Base-by-base conservation (phyloP, 2,329 filamentous ascomycete species). In the Trichophyton simii region DNA sequence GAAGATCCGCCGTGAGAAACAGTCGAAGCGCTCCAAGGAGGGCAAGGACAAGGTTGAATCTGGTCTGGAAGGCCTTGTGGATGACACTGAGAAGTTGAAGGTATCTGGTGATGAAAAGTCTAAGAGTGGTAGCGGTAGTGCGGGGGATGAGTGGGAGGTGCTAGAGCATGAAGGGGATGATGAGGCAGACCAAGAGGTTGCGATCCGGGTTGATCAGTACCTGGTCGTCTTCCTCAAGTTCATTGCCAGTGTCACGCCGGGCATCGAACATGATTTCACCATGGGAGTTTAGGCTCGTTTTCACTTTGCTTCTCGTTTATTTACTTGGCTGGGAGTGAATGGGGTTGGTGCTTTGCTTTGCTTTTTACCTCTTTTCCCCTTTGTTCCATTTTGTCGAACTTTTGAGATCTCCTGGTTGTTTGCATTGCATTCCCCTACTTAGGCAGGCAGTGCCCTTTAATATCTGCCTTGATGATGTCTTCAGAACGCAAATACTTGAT, bases 231-330 rank as follows among this genome's bases (percentile, higher is more conserved):
- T 80, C 67, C 67, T 80, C 63, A 80, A 80, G 81, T 89, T 89
- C 74, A 89, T 89, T 79, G 86, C 87, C 38, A 94, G 87, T 68
- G 94, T 99, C 52, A 97, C 92, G 15, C 94, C 94, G 4, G 91
- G 91, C 57, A 97, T 99, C 74, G 92, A 97, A 76, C 90, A 96
- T 74, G 92, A 97, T 73, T 96, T 95, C 73, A 97, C 92, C 0
- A 96, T 96, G 91, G 89, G 90, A 4, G 86, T 96, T 44, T 96
- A 79, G 80, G 28, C 7, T 44, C 41, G 4, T 44, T 31, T 44
- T 15, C 7, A 11, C 34, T 38, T 13, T 38, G 34, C 34, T 38
- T 38, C 9, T 38, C 34, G 3, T 38, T 18, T n/a, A n/a, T 18
- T 18, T 44, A 44, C 15, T 44, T 44, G 41, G 41, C n/a, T 18